Conservation (phyloP, 345 rosid species). For the Euphorbia tirucalli region DNA sequence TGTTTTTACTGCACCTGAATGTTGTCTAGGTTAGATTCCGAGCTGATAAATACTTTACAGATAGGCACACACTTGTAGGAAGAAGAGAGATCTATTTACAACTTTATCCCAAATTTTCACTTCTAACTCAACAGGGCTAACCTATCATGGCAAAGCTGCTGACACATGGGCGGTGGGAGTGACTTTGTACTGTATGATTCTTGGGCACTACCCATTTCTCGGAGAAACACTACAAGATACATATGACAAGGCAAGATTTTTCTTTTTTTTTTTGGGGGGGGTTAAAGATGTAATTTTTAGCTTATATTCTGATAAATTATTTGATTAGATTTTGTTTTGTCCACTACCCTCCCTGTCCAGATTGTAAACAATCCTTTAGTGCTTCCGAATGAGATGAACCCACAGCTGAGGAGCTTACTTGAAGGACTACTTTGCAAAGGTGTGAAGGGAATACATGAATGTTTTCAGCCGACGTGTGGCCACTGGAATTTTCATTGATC, state of each 20-base stretch:
- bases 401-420: constrained; percentile 60
- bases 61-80: not conserved
- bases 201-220: constrained; percentile 86
- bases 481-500: not conserved
- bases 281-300: not conserved
- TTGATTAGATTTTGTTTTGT: not conserved
- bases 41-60: not conserved
- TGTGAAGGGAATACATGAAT: constrained; percentile 20
- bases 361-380: constrained; percentile 69
- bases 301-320: not conserved
- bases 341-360: constrained; percentile 32
- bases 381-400: constrained; percentile 66
- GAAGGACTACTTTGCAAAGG: constrained; percentile 96
- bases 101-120: constrained; percentile 12
- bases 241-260: constrained; percentile 74
- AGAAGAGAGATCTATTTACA: constrained; percentile 7
- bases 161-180: constrained; percentile 99
- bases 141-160: constrained; percentile 84
- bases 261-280: too few species aligned
- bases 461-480: not conserved
- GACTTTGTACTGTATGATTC: constrained; percentile 81
- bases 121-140: constrained; percentile 54
- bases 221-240: constrained; percentile 96
- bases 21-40: constrained; percentile 69
- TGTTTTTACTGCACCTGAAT: constrained; percentile 99